Evolutionary conservation across 192 early-diverging fungal species (phyloP).

Genomic region (Podila clonocystis): DNA sequence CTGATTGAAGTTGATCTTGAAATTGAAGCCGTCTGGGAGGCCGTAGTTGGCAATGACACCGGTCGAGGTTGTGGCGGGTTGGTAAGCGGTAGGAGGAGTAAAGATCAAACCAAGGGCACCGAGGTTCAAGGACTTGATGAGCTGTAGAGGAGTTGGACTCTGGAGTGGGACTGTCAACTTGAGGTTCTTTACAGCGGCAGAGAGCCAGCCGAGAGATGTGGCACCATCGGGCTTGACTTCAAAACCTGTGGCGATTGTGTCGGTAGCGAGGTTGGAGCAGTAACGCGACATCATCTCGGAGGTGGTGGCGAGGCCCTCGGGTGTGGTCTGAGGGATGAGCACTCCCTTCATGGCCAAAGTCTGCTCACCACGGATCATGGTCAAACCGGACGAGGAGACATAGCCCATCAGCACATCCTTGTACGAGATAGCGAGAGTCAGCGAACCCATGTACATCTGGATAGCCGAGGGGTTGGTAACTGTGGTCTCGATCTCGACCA

Average conservation of each 20-base stretch:
- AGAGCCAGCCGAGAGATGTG: conserved; percentile 50
- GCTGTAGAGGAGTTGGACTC: conserved; percentile 18
- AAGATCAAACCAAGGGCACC: conserved; percentile 56
- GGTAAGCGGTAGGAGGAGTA: conserved; percentile 40
- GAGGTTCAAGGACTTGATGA: conserved; percentile 56
- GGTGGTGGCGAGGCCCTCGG: conserved; percentile 44
- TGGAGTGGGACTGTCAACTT: conserved; percentile 51
- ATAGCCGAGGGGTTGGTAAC: conserved; percentile 60
- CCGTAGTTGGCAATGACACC: conserved; percentile 41
- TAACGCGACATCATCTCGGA: conserved; percentile 57
- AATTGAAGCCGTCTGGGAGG: conserved; percentile 60
- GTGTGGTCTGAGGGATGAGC: conserved; percentile 51
- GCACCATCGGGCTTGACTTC: conserved; percentile 52
- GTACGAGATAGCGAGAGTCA: conserved; percentile 54
- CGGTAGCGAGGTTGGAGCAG: conserved; percentile 29
- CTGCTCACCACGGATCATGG: conserved; percentile 47
- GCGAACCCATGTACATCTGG: conserved; percentile 59
- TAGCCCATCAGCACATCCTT: conserved; percentile 52
- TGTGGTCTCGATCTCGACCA: conserved; percentile 54
- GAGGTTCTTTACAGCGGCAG: conserved; percentile 29
- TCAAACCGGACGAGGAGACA: conserved; percentile 47
- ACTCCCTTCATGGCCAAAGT: conserved; percentile 55
- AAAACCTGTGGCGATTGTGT: conserved; percentile 53
- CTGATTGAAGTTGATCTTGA: conserved; percentile 44
- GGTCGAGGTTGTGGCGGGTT: conserved; percentile 45